Evolutionary conservation across 768 basidiomycete species (phyloP).

Genomic region (Auricularia cornea): DNA sequence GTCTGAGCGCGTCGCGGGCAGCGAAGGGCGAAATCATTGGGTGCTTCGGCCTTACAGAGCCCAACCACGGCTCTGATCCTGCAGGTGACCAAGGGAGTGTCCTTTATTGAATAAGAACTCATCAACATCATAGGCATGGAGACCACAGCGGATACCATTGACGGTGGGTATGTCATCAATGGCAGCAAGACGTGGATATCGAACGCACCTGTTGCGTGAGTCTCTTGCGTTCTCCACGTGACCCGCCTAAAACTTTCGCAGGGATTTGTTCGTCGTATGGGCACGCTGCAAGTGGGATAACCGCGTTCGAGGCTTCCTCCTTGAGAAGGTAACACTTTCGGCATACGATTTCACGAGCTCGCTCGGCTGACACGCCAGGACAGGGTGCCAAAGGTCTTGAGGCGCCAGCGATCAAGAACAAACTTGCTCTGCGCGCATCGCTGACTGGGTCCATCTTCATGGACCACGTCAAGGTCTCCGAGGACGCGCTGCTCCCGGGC

Average conservation of each 20-base stretch:
- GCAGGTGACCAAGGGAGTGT: slow-evolving; percentile 25
- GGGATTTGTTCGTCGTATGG: slow-evolving; percentile 90
- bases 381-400: slow-evolving; percentile 77
- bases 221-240: slow-evolving; percentile 7
- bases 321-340: slow-evolving; percentile 65
- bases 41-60: slow-evolving; percentile 93
- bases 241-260: slow-evolving; percentile 21
- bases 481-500: slow-evolving; percentile 68
- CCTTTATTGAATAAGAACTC: neutral
- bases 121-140: slow-evolving; percentile 61
- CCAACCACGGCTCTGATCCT: slow-evolving; percentile 95
- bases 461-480: slow-evolving; percentile 75
- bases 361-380: neutral
- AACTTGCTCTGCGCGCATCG: slow-evolving; percentile 81
- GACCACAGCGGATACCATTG: slow-evolving; percentile 76
- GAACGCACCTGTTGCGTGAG: slow-evolving; percentile 84
- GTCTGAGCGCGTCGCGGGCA: no score
- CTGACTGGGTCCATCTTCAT: slow-evolving; percentile 84
- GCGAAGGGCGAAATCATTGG: slow-evolving; percentile 83
- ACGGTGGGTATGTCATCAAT: slow-evolving; percentile 77
- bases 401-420: slow-evolving; percentile 86
- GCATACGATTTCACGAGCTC: neutral
- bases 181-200: slow-evolving; percentile 99
- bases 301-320: slow-evolving; percentile 80
- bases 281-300: slow-evolving; percentile 91